phyloP scores from a whole-genome alignment of 176 grass and related monocot species.

The Typha latifolia region DNA sequence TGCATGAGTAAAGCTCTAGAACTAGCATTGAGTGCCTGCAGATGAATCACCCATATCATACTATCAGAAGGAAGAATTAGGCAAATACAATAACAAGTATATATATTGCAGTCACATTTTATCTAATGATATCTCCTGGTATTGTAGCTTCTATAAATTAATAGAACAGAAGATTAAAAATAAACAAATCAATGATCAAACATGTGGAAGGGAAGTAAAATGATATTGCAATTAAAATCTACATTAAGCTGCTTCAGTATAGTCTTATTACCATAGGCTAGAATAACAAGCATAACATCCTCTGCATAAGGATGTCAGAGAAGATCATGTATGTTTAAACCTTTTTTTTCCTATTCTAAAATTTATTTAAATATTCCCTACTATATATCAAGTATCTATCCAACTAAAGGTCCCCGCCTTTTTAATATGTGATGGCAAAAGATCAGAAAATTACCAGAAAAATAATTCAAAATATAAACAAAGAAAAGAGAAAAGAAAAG shows the following conservation, averaged over 20 bases:
- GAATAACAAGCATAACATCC: no score
- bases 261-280: no score
- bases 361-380: no score
- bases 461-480: not conserved
- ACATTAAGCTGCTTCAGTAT: no score
- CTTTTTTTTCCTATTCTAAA: no score
- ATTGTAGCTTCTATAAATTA: not conserved
- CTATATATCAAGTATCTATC: no score
- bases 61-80: not conserved
- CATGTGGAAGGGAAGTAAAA: no score
- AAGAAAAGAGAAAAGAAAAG: not conserved
- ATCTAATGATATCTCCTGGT: not conserved
- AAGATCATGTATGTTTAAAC: no score
- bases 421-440: not conserved
- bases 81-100: not conserved
- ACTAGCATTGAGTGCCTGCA: constrained; percentile 92
- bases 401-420: no score
- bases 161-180: not conserved
- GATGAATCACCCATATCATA: constrained; percentile 11
- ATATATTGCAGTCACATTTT: not conserved
- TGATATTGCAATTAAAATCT: no score
- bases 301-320: no score
- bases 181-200: not conserved
- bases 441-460: constrained; percentile 1
- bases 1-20: constrained; percentile 95